A percentile compares a stretch with the other conserved stretches of the same genome.
Evolutionary conservation across 2,329 filamentous ascomycete species (phyloP).

Genomic region (Diplodia intermedia): DNA sequence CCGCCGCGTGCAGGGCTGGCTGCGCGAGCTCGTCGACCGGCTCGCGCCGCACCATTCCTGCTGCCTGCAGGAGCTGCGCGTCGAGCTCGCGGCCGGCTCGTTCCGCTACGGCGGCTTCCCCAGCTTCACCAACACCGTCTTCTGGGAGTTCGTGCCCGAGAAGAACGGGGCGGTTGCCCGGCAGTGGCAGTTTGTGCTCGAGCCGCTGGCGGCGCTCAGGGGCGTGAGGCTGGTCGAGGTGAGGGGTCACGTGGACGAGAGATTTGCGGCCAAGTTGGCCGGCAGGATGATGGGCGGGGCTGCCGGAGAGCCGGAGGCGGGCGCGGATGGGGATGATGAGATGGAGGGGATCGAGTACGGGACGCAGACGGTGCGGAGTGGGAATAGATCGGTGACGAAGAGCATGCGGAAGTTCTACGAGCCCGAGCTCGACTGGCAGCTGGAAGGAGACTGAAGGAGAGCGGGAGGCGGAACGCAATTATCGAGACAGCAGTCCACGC

Average conservation of each 20-base stretch:
- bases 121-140: constrained; percentile 22
- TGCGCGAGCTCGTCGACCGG: constrained; percentile 15
- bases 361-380: constrained; percentile 8
- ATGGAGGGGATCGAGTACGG: constrained; percentile 11
- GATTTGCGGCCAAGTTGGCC: constrained; percentile 15
- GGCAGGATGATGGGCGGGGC: constrained; percentile 10
- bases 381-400: constrained; percentile 9
- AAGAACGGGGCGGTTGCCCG: not conserved
- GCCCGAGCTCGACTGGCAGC: constrained; percentile 31
- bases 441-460: not conserved
- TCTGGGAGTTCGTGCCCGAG: constrained; percentile 24
- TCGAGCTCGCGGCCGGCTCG: constrained; percentile 16
- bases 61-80: constrained; percentile 18
- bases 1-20: constrained; percentile 30
- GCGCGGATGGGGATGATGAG: not conserved
- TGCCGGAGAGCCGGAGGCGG: not conserved
- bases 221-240: constrained; percentile 27
- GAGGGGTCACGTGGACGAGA: constrained; percentile 23
- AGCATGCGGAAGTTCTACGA: constrained; percentile 31
- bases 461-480: too few relatives aligned
- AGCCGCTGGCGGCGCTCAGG: constrained; percentile 24
- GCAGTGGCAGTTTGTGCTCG: constrained; percentile 33
- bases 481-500: not conserved
- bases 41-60: not conserved
- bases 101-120: constrained; percentile 21